Conservation (phyloP, 2,329 filamentous ascomycete species). For the Chaetomium sp. region DNA sequence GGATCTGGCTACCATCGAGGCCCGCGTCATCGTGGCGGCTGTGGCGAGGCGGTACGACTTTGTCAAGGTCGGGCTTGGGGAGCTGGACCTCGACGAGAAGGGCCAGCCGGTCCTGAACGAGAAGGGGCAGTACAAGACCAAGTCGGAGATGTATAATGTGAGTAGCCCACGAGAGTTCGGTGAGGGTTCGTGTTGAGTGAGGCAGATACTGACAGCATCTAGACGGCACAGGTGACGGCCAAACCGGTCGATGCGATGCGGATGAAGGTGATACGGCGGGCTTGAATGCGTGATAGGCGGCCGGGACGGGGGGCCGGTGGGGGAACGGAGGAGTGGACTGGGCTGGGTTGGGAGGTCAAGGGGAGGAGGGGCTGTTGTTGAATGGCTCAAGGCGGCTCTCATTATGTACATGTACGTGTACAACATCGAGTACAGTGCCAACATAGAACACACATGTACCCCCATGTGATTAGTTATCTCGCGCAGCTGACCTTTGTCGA, state of each 20-base stretch:
- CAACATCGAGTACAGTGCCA: background rate
- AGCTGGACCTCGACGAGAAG: conserved; percentile 34
- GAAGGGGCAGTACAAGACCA: conserved; percentile 35
- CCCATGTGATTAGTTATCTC: background rate
- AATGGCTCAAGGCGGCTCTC: background rate
- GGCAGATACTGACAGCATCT: conserved; percentile 8
- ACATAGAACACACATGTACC: background rate
- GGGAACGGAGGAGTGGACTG: background rate
- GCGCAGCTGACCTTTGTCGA: background rate
- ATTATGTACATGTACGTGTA: background rate
- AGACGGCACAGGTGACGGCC: conserved; percentile 37
- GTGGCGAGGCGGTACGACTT: conserved; percentile 40
- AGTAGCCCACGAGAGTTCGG: conserved; percentile 19
- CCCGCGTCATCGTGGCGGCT: conserved; percentile 39
- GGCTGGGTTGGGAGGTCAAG: too few species aligned
- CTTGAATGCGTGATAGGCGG: conserved; percentile 18
- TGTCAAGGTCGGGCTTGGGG: conserved; percentile 40
- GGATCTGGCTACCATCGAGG: conserved; percentile 50
- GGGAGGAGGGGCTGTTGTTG: background rate
- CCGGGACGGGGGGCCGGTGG: background rate
- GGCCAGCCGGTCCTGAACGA: conserved; percentile 31
- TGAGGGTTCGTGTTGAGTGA: background rate
- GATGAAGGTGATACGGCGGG: conserved; percentile 33
- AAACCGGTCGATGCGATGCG: conserved; percentile 37
- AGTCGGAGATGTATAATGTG: conserved; percentile 37